Percentiles rank a stretch among this genome's conserved stretches.
phyloP scores from a whole-genome alignment of 2,329 filamentous ascomycete species.

The Sporothrix euskadiensis region DNA sequence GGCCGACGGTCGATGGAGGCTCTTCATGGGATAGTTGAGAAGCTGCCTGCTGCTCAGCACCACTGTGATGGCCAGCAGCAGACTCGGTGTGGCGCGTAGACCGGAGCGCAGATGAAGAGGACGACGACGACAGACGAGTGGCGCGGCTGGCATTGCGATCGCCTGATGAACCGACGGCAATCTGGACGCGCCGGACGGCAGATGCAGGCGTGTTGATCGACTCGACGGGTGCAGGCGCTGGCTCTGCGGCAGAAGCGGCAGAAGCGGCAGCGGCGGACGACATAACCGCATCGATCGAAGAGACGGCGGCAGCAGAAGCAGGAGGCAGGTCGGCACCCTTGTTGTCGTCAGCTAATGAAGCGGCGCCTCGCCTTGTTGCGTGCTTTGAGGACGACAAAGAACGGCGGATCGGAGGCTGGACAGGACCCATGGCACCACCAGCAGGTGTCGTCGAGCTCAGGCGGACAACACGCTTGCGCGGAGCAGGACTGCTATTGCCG shows the following conservation, averaged over 20 bases:
- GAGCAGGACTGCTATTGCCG: conserved; percentile 53
- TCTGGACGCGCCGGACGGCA: conserved; percentile 55
- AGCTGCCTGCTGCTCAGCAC: conserved; percentile 50
- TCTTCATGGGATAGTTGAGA: conserved; percentile 40
- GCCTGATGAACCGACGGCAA: conserved; percentile 54
- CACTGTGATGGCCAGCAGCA: conserved; percentile 42
- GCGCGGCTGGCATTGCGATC: conserved; percentile 35
- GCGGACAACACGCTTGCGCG: conserved; percentile 58
- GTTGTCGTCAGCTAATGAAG: conserved; percentile 35
- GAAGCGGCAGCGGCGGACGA: not conserved
- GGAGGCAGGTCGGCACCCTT: not conserved
- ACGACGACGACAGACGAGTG: conserved; percentile 42
- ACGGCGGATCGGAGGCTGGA: conserved; percentile 51
- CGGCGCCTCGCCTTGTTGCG: conserved; percentile 28
- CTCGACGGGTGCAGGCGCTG: conserved; percentile 25
- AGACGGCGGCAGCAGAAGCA: not conserved
- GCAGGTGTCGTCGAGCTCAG: conserved; percentile 48
- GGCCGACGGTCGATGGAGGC: conserved; percentile 52
- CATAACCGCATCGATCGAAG: conserved; percentile 24
- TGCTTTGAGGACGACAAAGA: conserved; percentile 47
- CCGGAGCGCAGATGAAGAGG: conserved; percentile 40
- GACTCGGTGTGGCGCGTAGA: conserved; percentile 33
- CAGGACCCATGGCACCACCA: conserved; percentile 30
- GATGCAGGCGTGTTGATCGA: conserved; percentile 56
- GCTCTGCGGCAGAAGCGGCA: not conserved